Evolutionary conservation across 1,284 basidiomycete genomes (phyloP).

Genomic region (Tilletia indica): DNA sequence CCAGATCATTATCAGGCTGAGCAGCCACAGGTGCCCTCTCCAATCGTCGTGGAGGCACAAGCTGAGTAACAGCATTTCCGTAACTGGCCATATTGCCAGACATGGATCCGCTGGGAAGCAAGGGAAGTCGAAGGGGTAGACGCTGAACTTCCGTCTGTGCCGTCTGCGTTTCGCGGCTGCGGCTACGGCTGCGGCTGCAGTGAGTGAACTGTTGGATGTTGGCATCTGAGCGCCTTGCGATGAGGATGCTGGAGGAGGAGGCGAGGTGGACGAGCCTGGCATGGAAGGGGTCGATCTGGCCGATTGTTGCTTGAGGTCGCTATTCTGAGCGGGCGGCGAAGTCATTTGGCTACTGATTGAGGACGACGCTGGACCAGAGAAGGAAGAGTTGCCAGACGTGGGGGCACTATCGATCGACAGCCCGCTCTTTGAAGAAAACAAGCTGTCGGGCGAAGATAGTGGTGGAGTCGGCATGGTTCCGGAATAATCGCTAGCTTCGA

Average conservation of each 20-base stretch:
- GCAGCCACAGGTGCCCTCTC: neutral
- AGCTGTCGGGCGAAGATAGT: neutral
- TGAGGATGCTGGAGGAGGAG: too few relatives aligned
- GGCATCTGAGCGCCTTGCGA: too few relatives aligned
- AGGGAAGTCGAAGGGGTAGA: neutral
- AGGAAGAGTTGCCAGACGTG: neutral
- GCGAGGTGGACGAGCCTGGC: too few relatives aligned
- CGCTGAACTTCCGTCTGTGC: constrained; percentile 8
- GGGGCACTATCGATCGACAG: neutral
- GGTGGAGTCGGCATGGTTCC: neutral
- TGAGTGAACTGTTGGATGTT: too few relatives aligned
- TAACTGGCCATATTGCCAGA: constrained; percentile 10
- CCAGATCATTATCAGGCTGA: constrained; percentile 2
- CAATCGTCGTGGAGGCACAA: constrained; percentile 7
- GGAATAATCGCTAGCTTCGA: too few relatives aligned
- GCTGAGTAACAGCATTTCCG: constrained; percentile 11
- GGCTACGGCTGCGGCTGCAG: too few relatives aligned
- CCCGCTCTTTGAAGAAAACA: neutral
- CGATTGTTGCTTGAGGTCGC: neutral
- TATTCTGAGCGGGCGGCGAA: neutral
- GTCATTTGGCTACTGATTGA: neutral
- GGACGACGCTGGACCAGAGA: neutral
- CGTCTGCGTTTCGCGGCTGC: constrained; percentile 3
- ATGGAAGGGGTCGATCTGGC: neutral
- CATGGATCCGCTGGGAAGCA: neutral